Percentiles rank a stretch among this genome's conserved stretches.
Evolutionary conservation across 371 early-diverging fungal genomes (phyloP).

Genomic region (Rhizopus microsporus): DNA sequence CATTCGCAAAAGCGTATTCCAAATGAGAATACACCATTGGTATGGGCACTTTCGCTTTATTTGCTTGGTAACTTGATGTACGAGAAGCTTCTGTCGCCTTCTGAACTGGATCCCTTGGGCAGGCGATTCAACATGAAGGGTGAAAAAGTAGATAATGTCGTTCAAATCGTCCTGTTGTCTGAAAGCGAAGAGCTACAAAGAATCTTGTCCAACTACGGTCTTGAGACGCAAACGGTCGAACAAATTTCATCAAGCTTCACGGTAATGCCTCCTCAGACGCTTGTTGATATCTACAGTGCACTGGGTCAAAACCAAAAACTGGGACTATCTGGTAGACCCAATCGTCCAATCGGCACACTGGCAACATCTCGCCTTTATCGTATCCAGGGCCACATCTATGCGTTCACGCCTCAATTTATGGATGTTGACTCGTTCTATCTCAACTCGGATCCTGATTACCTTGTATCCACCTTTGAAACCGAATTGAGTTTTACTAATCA

Average conservation of each 20-base stretch:
- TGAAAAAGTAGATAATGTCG: constrained; percentile 58
- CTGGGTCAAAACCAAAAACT: constrained; percentile 81
- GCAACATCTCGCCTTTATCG: constrained; percentile 83
- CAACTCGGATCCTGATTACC: constrained; percentile 80
- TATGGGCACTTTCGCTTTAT: constrained; percentile 89
- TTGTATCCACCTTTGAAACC: constrained; percentile 76
- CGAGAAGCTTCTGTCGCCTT: constrained; percentile 74
- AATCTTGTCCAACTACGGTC: constrained; percentile 70
- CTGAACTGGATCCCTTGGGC: constrained; percentile 88
- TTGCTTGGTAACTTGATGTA: constrained; percentile 78
- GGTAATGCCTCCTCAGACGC: constrained; percentile 77
- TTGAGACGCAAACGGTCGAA: constrained; percentile 74
- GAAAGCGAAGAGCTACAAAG: constrained; percentile 75
- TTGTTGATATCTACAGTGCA: constrained; percentile 76
- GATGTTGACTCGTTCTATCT: constrained; percentile 87
- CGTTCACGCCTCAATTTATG: constrained; percentile 89
- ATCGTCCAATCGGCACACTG: constrained; percentile 69
- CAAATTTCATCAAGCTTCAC: constrained; percentile 73
- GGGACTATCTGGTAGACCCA: constrained; percentile 78
- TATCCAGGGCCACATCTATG: constrained; percentile 81
- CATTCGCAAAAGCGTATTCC: constrained; percentile 79
- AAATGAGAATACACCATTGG: constrained; percentile 87
- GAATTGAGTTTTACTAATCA: constrained; percentile 77
- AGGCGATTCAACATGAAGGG: constrained; percentile 61
- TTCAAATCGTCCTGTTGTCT: constrained; percentile 80